These are phyloP conservation scores for Licmophora abbreviata DNA, from an alignment of 108 stramenopile genomes.

Conservation along the genomic window DNA sequence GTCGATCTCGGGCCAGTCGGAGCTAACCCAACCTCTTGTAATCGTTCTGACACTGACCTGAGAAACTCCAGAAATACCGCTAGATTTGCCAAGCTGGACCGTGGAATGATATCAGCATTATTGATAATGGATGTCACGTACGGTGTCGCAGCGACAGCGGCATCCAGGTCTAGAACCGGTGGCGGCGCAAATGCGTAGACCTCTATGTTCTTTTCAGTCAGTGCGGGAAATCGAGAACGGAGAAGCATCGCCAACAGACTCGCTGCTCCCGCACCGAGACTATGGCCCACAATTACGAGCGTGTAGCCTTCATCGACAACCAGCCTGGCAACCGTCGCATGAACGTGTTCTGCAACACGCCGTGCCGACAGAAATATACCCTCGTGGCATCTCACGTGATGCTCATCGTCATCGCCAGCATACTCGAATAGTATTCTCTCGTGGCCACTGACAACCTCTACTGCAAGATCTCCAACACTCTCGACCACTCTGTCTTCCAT, in stretches of 20 bases:
- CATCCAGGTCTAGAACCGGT: constrained; percentile 53
- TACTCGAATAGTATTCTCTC: constrained; percentile 20
- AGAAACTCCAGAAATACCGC: constrained; percentile 49
- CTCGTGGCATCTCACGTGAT: constrained; percentile 33
- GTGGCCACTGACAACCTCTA: constrained; percentile 25
- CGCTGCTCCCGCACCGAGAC: constrained; percentile 51
- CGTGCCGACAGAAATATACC: constrained; percentile 29
- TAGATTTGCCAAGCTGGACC: constrained; percentile 54
- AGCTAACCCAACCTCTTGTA: constrained; percentile 32
- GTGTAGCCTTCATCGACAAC: constrained; percentile 20
- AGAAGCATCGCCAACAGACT: constrained; percentile 39
- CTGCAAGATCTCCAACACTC: not conserved
- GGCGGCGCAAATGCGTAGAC: constrained; percentile 71
- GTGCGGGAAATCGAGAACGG: constrained; percentile 39
- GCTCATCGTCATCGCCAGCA: constrained; percentile 17
- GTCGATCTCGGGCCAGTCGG: constrained; percentile 24
- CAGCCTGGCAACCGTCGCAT: constrained; percentile 6
- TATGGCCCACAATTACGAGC: constrained; percentile 51
- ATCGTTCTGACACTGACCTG: constrained; percentile 24
- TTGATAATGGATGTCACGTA: constrained; percentile 56
- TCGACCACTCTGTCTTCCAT: constrained; percentile 4
- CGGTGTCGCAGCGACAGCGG: constrained; percentile 37
- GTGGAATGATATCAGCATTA: constrained; percentile 62
- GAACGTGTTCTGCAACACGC: constrained; percentile 16
- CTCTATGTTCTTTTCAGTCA: constrained; percentile 17